phyloP scores from a whole-genome alignment of 1,284 basidiomycete species.

The Mycena sp. region DNA sequence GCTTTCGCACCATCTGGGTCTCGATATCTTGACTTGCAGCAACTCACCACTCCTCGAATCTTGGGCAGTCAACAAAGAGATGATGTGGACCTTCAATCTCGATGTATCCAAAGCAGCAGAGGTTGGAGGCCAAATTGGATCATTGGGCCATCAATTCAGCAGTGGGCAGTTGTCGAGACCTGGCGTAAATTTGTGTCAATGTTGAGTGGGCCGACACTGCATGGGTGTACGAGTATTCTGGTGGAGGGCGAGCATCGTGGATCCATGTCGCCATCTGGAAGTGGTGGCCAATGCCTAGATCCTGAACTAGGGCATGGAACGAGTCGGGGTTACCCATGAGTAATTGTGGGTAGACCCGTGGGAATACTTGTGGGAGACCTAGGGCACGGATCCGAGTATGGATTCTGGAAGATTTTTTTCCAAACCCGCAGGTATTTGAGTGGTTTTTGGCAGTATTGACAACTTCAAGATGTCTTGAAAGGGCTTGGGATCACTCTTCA shows the following conservation, averaged over 20 bases:
- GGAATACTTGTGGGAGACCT: too few species aligned
- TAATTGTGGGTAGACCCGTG: too few species aligned
- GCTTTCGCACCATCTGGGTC: neutral
- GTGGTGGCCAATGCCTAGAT: neutral
- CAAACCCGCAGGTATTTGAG: too few species aligned
- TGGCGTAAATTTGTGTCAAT: neutral
- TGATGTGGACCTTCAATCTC: neutral
- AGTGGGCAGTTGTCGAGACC: neutral
- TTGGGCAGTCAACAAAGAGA: neutral
- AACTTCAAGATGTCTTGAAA: too few species aligned
- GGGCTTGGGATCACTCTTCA: too few species aligned
- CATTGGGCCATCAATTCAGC: neutral
- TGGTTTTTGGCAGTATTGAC: too few species aligned
- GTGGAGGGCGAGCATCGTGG: neutral
- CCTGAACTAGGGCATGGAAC: too few species aligned
- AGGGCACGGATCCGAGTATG: too few species aligned
- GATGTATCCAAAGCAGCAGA: neutral
- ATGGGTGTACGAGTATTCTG: neutral
- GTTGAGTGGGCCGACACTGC: neutral
- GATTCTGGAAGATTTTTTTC: too few species aligned
- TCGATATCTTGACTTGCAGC: neutral
- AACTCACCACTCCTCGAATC: neutral
- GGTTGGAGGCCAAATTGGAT: neutral
- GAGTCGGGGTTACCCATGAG: too few species aligned
- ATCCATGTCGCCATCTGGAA: neutral